Evolutionary conservation across 106 monocot genomes (phyloP).

Genomic region (Allium cepa): DNA sequence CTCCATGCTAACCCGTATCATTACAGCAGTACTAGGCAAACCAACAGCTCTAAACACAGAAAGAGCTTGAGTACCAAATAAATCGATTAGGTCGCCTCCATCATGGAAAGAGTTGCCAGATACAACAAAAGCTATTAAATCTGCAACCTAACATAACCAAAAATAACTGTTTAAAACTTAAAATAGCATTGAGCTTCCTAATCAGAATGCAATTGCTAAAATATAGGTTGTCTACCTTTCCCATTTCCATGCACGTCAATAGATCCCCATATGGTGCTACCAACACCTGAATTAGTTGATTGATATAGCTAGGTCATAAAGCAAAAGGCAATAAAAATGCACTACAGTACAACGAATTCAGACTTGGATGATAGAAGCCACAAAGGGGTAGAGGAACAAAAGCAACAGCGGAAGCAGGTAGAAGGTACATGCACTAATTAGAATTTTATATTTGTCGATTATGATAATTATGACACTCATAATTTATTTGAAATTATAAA

Average conservation of each 20-base stretch:
- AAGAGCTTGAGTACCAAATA: slow-evolving; percentile 71
- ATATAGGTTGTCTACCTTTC: slow-evolving; percentile 41
- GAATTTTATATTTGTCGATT: no score
- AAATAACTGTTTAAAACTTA: neutral
- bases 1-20: slow-evolving; percentile 52
- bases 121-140: slow-evolving; percentile 80
- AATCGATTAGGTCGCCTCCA: slow-evolving; percentile 52
- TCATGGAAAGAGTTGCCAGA: slow-evolving; percentile 52
- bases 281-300: slow-evolving; percentile 39
- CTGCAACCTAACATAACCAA: slow-evolving; percentile 55
- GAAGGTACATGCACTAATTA: no score
- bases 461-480: no score
- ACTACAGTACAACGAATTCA: no score
- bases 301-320: neutral
- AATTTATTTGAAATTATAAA: no score
- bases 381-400: no score
- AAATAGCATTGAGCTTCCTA: no score
- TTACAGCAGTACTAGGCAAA: slow-evolving; percentile 79
- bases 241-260: slow-evolving; percentile 86
- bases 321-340: no score
- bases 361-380: no score
- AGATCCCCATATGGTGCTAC: slow-evolving; percentile 87
- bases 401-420: no score
- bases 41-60: slow-evolving; percentile 86
- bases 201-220: no score